These are phyloP conservation scores for Colletotrichum cordylinicola DNA, from an alignment of 2,329 filamentous ascomycete genomes.

Conservation along the genomic window DNA sequence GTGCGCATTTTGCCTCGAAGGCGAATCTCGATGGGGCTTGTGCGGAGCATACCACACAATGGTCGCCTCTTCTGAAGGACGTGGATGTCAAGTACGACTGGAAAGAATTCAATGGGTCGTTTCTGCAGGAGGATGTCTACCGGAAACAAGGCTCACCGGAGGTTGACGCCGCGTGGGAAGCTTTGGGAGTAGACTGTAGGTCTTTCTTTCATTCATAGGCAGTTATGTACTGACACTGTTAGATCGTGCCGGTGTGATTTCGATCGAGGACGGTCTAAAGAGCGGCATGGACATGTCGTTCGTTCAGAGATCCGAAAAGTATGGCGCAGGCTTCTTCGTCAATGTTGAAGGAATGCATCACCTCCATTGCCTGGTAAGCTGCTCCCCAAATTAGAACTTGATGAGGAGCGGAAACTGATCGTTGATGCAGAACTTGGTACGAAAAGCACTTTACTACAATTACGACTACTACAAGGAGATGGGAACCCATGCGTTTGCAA, in stretches of 20 bases:
- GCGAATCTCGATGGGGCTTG: slow-evolving; percentile 27
- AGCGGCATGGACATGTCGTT: slow-evolving; percentile 60
- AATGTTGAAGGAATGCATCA: slow-evolving; percentile 64
- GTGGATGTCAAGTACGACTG: slow-evolving; percentile 35
- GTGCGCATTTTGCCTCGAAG: slow-evolving; percentile 20
- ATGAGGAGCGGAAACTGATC: background rate
- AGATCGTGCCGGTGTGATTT: slow-evolving; percentile 55
- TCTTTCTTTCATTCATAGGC: background rate
- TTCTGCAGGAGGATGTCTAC: slow-evolving; percentile 60
- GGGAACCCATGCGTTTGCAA: slow-evolving; percentile 58
- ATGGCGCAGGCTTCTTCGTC: slow-evolving; percentile 65
- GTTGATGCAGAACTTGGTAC: slow-evolving; percentile 56
- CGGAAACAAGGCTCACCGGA: slow-evolving; percentile 54
- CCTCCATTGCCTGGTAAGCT: slow-evolving; percentile 59
- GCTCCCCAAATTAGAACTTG: background rate
- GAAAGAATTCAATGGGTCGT: slow-evolving; percentile 60
- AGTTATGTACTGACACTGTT: background rate
- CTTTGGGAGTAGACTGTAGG: slow-evolving; percentile 50
- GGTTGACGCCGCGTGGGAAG: slow-evolving; percentile 63
- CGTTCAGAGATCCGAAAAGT: slow-evolving; percentile 58
- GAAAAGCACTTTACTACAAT: slow-evolving; percentile 65
- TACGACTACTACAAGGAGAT: slow-evolving; percentile 59
- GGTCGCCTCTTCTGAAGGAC: slow-evolving; percentile 40
- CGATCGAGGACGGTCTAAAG: slow-evolving; percentile 50
- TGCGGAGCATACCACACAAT: slow-evolving; percentile 38